A percentile compares a stretch with the other conserved stretches of the same genome.
phyloP scores from a whole-genome alignment of 2,329 filamentous ascomycete species.

The Ceratocystis papillata region DNA sequence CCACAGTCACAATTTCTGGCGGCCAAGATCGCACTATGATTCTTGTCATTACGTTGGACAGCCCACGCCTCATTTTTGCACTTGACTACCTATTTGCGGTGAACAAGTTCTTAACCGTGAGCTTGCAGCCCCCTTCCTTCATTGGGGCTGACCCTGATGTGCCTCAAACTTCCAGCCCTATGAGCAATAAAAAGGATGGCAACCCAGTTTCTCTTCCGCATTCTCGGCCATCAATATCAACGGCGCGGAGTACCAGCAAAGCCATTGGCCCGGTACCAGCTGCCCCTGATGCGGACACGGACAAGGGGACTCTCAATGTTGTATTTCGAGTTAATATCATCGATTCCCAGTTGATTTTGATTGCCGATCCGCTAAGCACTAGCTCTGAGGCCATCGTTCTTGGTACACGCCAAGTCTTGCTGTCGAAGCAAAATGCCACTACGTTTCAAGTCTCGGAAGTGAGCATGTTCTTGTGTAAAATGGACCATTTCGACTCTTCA shows the following conservation, averaged over 20 bases:
- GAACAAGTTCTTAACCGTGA: slow-evolving; percentile 67
- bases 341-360: slow-evolving; percentile 90
- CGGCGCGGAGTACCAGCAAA: slow-evolving; percentile 33
- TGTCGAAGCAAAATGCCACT: slow-evolving; percentile 87
- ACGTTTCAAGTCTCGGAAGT: slow-evolving; percentile 89
- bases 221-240: not conserved
- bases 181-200: too few relatives aligned
- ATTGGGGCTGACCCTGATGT: slow-evolving; percentile 40
- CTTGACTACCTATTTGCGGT: slow-evolving; percentile 90
- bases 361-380: slow-evolving; percentile 81
- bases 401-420: slow-evolving; percentile 81
- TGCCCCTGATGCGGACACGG: slow-evolving; percentile 29
- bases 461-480: slow-evolving; percentile 96
- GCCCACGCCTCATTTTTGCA: slow-evolving; percentile 86
- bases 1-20: slow-evolving; percentile 83
- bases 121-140: slow-evolving; percentile 53
- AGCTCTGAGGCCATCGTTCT: slow-evolving; percentile 94
- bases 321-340: slow-evolving; percentile 90
- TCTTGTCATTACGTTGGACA: slow-evolving; percentile 86
- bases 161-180: not conserved
- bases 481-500: slow-evolving; percentile 92
- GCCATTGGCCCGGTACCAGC: not conserved
- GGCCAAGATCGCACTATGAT: slow-evolving; percentile 64
- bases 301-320: slow-evolving; percentile 48
- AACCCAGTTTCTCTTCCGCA: not conserved